Evolutionary conservation across 2,329 filamentous ascomycete species (phyloP), one percentile per base, ranked within the genome.

Genomic region (Apiospora marii): DNA sequence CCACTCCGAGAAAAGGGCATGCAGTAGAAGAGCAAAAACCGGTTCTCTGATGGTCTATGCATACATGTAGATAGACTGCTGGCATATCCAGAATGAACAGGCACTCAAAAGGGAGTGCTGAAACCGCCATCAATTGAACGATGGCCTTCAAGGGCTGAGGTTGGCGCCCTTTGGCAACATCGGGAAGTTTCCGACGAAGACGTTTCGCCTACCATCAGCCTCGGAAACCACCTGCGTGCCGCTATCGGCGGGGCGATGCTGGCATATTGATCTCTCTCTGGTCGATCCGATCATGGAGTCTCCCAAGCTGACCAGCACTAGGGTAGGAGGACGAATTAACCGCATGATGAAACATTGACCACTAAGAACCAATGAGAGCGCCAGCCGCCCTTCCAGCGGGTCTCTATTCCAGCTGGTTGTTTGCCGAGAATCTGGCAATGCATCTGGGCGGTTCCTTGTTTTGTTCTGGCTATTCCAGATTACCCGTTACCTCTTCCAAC

Each of bases 251-350:
- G 58, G 58, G 58, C 58, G 34, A 22, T n/a, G 34, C 19, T 64
- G 58, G 58, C 58, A 64, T 61, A 61, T 64, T 64, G 34, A 64
- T 64, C 58, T 64, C 58, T 64, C 34, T 41, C 22, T 61, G 58
- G 30, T 64, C 58, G 58, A 64, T 64, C 58, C 58, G 58, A 64
- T 41, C 58, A 37, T 64, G 58, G 58, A 64, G 58, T 53, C 14
- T 61, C 22, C 16, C 27, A 12, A 10, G 51, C 51, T 41, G 58
- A 64, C 58, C 58, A 64, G 58, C 58, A 64, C 34, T 22, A 37
- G 58, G 58, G 58, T 64, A 37, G 58, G 58, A n/a, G 58, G 34
- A 58, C 27, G 4, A 22, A 41, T 41, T 64, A 64, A 64, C 58
- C 58, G 58, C 58, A 37, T n/a, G 58, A 64, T 64, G 58, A 64